These are phyloP conservation scores for Dothidotthia symphoricarpi DNA, from an alignment of 2,329 filamentous ascomycete species.

Conservation along the genomic window DNA sequence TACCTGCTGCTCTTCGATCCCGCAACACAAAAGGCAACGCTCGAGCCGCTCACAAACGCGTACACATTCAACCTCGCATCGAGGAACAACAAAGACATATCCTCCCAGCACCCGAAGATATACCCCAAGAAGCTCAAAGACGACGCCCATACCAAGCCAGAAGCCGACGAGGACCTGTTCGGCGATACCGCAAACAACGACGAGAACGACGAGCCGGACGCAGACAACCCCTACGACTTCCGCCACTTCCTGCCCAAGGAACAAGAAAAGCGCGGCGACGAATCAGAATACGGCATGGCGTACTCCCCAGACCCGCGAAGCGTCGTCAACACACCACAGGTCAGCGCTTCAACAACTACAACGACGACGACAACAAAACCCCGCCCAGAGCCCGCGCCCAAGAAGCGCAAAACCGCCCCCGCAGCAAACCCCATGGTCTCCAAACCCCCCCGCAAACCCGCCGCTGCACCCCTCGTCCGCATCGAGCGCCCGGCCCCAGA, in stretches of 20 bases:
- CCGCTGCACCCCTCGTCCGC: slow-evolving; percentile 30
- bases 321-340: slow-evolving; percentile 30
- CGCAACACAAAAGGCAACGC: slow-evolving; percentile 69
- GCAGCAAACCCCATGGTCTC: slow-evolving; percentile 19
- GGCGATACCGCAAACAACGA: slow-evolving; percentile 29
- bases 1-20: slow-evolving; percentile 71
- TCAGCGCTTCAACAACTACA: slow-evolving; percentile 22
- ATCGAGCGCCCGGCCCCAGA: slow-evolving; percentile 40
- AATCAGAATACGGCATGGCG: slow-evolving; percentile 28
- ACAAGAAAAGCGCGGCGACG: slow-evolving; percentile 34
- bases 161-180: slow-evolving; percentile 32
- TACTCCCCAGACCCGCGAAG: slow-evolving; percentile 35
- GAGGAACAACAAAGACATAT: slow-evolving; percentile 63
- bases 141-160: slow-evolving; percentile 26
- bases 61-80: slow-evolving; percentile 85
- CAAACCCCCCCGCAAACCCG: slow-evolving; percentile 26
- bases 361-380: slow-evolving; percentile 7
- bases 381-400: slow-evolving; percentile 17
- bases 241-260: slow-evolving; percentile 45
- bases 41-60: slow-evolving; percentile 77
- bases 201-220: slow-evolving; percentile 42
- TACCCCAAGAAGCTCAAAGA: slow-evolving; percentile 31
- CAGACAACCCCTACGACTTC: slow-evolving; percentile 51
- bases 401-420: slow-evolving; percentile 31
- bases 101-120: slow-evolving; percentile 67